Evolutionary conservation across 2,329 filamentous ascomycete genomes (phyloP), one percentile per base, ranked within the genome.

Genomic region (Blastomyces percursus): DNA sequence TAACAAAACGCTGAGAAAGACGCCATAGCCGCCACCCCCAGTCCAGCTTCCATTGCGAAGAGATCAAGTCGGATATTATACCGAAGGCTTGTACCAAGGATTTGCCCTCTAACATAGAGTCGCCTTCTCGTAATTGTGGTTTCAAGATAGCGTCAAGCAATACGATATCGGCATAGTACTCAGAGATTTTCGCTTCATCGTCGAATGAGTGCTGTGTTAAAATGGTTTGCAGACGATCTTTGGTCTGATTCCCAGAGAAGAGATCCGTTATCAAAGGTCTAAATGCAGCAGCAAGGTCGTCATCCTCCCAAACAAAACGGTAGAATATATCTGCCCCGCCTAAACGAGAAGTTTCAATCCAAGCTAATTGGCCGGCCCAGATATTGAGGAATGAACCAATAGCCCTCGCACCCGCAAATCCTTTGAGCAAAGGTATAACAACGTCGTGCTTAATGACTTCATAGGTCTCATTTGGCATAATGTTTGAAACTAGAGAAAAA

Each of bases 291-390:
- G 73, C 74, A 16, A 79, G 44, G 63, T 77, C 75, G 59, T 79
- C 75, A 62, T 79, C 76, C 65, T 79, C 77, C 78, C 78, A 80
- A 3, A 78, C 70, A 7, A 74, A 74, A 62, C 74, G 73, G 5
- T 62, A 51, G 52, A 66, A 62, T 32, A 72, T 56, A 32, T 61
- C 67, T 42, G 58, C 56, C 46, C 71, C 65, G 57, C 65, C 59
- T 14, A 62, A 65, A 61, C 74, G 73, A 51, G 70, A 66, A 67
- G 71, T 64, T 64, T 78, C 74, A 12, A 77, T 64, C 8, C 69
- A 64, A n/a, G 69, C 64, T 16, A 79, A 68, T 61, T 76, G 73
- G 24, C 73, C 69, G 42, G 72, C 69, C 78, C 77, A 79, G 9
- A 75, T 63, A 62, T 72, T 66, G 64, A 77, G 69, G 62, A 79